These are phyloP conservation scores for Monosporozyma aerobia DNA, from an alignment of 805 yeast species.

Conservation along the genomic window DNA sequence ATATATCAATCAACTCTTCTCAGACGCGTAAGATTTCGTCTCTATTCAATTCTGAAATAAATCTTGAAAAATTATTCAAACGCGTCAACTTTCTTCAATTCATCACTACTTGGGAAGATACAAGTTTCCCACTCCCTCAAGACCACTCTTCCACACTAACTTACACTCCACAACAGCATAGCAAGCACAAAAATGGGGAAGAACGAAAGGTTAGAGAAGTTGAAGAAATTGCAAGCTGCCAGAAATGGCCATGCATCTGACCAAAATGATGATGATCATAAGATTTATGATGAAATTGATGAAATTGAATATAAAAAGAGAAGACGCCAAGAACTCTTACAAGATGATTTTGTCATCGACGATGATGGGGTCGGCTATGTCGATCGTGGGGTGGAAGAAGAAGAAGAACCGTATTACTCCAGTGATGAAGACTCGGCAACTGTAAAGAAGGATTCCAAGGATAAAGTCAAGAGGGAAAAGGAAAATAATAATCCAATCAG, in stretches of 20 bases:
- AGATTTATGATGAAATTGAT: slow-evolving; percentile 76
- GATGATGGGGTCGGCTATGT: slow-evolving; percentile 92
- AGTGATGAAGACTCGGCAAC: slow-evolving; percentile 36
- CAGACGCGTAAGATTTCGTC: background rate
- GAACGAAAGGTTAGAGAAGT: slow-evolving; percentile 45
- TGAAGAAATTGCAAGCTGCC: slow-evolving; percentile 53
- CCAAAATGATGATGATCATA: slow-evolving; percentile 41
- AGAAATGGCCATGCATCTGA: slow-evolving; percentile 30
- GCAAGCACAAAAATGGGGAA: slow-evolving; percentile 26
- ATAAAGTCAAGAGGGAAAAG: slow-evolving; percentile 14
- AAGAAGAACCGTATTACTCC: slow-evolving; percentile 56
- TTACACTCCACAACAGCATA: background rate
- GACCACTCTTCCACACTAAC: no score
- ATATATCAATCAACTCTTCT: background rate
- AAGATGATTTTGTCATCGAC: slow-evolving; percentile 90
- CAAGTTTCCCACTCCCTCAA: no score
- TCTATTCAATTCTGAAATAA: no score
- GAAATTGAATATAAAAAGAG: slow-evolving; percentile 68
- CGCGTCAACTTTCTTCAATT: background rate
- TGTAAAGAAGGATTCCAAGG: slow-evolving; percentile 8
- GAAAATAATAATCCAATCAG: slow-evolving; percentile 19
- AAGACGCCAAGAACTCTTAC: slow-evolving; percentile 69
- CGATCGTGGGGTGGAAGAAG: slow-evolving; percentile 86
- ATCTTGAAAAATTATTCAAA: background rate
- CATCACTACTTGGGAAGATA: no score